phyloP scores from a whole-genome alignment of 2,329 filamentous ascomycete genomes.

The Coniochaeta pulveracea region DNA sequence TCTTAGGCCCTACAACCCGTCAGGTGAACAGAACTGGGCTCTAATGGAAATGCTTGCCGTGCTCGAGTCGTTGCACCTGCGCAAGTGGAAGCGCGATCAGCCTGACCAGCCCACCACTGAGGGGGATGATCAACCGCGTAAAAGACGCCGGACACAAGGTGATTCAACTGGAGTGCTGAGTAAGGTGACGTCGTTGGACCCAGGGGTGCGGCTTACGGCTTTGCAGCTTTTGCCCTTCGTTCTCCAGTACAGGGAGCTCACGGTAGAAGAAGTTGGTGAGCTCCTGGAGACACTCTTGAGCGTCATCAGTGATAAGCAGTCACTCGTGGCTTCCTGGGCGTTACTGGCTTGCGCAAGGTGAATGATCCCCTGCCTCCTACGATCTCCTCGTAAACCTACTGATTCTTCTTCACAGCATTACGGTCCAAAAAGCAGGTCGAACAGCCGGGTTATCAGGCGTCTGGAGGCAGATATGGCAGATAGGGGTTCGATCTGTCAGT shows the following conservation, averaged over 20 bases:
- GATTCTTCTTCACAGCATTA: slow-evolving; percentile 26
- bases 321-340: slow-evolving; percentile 63
- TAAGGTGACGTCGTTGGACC: slow-evolving; percentile 32
- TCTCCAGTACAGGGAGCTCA: slow-evolving; percentile 31
- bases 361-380: neutral
- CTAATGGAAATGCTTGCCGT: slow-evolving; percentile 46
- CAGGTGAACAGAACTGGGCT: slow-evolving; percentile 49
- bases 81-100: slow-evolving; percentile 14
- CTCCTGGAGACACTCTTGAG: slow-evolving; percentile 46
- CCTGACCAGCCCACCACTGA: slow-evolving; percentile 8
- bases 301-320: slow-evolving; percentile 59
- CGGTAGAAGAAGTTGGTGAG: slow-evolving; percentile 38
- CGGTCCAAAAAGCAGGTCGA: slow-evolving; percentile 27
- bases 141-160: slow-evolving; percentile 33
- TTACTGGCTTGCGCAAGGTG: slow-evolving; percentile 73
- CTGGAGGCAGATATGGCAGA: slow-evolving; percentile 70
- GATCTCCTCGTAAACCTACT: neutral
- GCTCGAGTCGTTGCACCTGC: slow-evolving; percentile 37
- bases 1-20: slow-evolving; percentile 38
- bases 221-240: slow-evolving; percentile 49
- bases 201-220: slow-evolving; percentile 34
- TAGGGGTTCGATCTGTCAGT: slow-evolving; percentile 58
- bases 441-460: slow-evolving; percentile 27
- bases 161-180: slow-evolving; percentile 34
- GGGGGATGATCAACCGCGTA: slow-evolving; percentile 35